These are phyloP conservation scores for Exobasidium rhododendri DNA, from an alignment of 1,284 basidiomycete species.

Conservation along the genomic window DNA sequence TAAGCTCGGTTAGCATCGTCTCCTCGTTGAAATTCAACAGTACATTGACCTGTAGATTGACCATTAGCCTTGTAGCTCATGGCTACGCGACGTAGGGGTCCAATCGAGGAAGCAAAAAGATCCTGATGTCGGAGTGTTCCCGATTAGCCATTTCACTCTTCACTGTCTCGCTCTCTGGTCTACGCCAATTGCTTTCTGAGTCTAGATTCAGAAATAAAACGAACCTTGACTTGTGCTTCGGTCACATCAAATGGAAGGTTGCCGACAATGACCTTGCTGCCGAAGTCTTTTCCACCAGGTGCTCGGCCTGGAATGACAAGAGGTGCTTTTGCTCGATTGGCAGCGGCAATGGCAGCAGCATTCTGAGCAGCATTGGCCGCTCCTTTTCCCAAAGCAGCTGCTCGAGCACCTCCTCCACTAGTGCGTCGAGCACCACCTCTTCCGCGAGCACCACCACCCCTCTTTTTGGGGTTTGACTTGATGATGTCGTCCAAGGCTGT, in stretches of 20 bases:
- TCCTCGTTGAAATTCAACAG: slow-evolving; percentile 78
- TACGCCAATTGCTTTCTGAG: neutral
- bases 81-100: slow-evolving; percentile 75
- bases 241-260: slow-evolving; percentile 93
- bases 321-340: slow-evolving; percentile 50
- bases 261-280: slow-evolving; percentile 88
- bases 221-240: slow-evolving; percentile 81
- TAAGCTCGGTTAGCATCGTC: slow-evolving; percentile 90
- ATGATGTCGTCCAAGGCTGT: slow-evolving; percentile 54
- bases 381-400: slow-evolving; percentile 39
- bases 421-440: slow-evolving; percentile 25
- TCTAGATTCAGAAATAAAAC: neutral
- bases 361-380: slow-evolving; percentile 23
- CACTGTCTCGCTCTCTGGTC: neutral
- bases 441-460: slow-evolving; percentile 24
- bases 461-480: slow-evolving; percentile 42
- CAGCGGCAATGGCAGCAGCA: slow-evolving; percentile 43
- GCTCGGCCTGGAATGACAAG: slow-evolving; percentile 50
- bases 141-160: neutral
- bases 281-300: slow-evolving; percentile 23
- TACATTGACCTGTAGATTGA: slow-evolving; percentile 82
- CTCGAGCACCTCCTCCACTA: slow-evolving; percentile 39
- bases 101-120: slow-evolving; percentile 85
- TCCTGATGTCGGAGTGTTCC: slow-evolving; percentile 60
- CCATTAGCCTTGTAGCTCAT: slow-evolving; percentile 82